Evolutionary conservation across 2,329 filamentous ascomycete species (phyloP), one percentile per base, ranked within the genome.

Genomic region (Zarea fungicola): DNA sequence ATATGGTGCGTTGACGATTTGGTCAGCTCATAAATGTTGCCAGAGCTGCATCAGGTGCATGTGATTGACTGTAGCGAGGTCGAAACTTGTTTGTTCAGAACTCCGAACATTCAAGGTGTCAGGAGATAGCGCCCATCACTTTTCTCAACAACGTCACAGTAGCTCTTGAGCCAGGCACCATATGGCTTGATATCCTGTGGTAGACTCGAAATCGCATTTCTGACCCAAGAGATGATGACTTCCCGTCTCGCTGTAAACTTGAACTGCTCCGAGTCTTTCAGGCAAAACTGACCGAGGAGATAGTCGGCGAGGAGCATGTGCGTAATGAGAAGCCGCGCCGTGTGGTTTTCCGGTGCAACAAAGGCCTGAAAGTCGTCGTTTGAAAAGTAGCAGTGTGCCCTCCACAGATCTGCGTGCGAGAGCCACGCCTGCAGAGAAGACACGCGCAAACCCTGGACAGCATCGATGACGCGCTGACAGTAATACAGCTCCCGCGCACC

Each of bases 301-400:
- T 64, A 63, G 21, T 65, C 62, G 2, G 62, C 43, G 4, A 71
- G 54, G n/a, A 68, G 61, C 52, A 65, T 64, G 50, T 70, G 66
- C 3, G 65, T 59, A 16, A 67, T 56, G 2, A 70, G 56, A 1
- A 71, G 55, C 48, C 67, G 65, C 2, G 61, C 60, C 1, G 55
- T 40, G 43, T 62, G 52, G 48, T 67, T 69, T 1, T 55, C 54
- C 0, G 60, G 52, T 21, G 64, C 50, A 7, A 58, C 56, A 19
- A 70, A 67, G 0, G 56, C 46, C 14, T 54, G 49, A 25, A 65
- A 70, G 2, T 66, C 64, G 6, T 64, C 59, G 14, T 62, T 61
- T 8, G 47, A 50, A 16, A 53, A 52, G 36, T 40, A 42, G 18
- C 39, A 42, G 21, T 53, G 57, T 41, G 58, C 43, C 14, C 60